These are phyloP conservation scores for Hypholoma fasciculare DNA, from an alignment of 768 basidiomycete genomes.

Conservation along the genomic window DNA sequence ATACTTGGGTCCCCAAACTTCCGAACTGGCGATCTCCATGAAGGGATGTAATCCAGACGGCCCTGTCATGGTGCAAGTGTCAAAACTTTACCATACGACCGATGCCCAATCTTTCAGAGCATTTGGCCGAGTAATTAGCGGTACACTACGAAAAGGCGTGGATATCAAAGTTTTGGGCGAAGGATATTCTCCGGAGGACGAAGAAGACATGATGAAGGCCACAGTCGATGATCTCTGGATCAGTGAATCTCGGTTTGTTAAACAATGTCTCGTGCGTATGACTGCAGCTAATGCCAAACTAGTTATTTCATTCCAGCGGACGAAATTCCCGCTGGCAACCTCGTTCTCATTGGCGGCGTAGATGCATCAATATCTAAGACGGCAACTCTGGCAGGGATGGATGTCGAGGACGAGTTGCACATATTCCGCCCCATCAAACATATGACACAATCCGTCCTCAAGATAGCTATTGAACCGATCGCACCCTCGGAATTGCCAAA, in stretches of 20 bases:
- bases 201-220: constrained; percentile 94
- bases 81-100: constrained; percentile 95
- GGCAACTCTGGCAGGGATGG: constrained; percentile 77
- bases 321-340: constrained; percentile 88
- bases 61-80: constrained; percentile 89
- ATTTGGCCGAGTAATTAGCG: constrained; percentile 92
- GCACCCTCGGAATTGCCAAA: constrained; percentile 97
- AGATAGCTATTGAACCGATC: constrained; percentile 98
- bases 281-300: constrained; percentile 9
- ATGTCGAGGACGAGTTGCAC: constrained; percentile 83
- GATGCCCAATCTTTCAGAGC: constrained; percentile 97
- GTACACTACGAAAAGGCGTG: constrained; percentile 82
- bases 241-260: constrained; percentile 77
- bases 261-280: background rate
- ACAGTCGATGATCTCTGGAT: constrained; percentile 89
- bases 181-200: constrained; percentile 97
- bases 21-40: constrained; percentile 79
- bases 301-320: constrained; percentile 92
- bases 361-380: constrained; percentile 95
- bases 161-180: constrained; percentile 96
- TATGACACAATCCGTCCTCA: constrained; percentile 95
- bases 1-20: constrained; percentile 87
- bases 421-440: constrained; percentile 97
- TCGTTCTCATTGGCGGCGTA: constrained; percentile 90
- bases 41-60: constrained; percentile 79